phyloP scores from a whole-genome alignment of 371 early-diverging fungal species.

The Mucor ambiguus region DNA sequence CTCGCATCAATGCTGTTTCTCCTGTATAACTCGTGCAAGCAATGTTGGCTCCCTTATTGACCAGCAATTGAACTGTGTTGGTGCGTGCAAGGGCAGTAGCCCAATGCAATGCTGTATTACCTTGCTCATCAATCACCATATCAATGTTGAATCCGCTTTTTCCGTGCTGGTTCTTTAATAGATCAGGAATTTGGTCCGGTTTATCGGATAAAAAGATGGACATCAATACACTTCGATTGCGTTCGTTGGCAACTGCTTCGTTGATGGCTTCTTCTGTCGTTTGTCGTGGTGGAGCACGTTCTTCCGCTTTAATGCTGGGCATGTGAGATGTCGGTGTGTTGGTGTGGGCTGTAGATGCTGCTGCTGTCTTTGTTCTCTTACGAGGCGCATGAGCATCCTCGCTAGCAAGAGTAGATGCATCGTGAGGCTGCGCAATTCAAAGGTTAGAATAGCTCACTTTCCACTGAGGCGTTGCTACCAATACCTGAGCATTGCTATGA shows the following conservation, averaged over 20 bases:
- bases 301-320: not conserved
- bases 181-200: slow-evolving; percentile 55
- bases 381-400: slow-evolving; percentile 10
- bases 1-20: slow-evolving; percentile 85
- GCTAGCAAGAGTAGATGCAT: not conserved
- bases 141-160: slow-evolving; percentile 65
- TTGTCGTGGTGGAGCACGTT: not conserved
- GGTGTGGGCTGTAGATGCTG: not conserved
- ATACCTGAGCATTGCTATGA: not conserved
- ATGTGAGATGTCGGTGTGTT: not conserved
- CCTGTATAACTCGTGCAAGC: slow-evolving; percentile 68
- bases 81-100: slow-evolving; percentile 81
- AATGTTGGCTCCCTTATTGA: slow-evolving; percentile 70
- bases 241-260: slow-evolving; percentile 37
- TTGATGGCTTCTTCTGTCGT: not conserved
- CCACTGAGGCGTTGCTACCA: not conserved
- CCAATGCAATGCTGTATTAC: slow-evolving; percentile 86
- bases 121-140: slow-evolving; percentile 79
- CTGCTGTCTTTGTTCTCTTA: slow-evolving; percentile 19
- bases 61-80: slow-evolving; percentile 63
- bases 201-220: slow-evolving; percentile 75
- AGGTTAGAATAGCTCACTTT: too few relatives aligned
- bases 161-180: slow-evolving; percentile 48
- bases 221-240: slow-evolving; percentile 70
- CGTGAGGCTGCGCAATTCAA: not conserved